These are phyloP conservation scores for Eurotiales sp. DNA, from an alignment of 2,329 filamentous ascomycete genomes.

Conservation along the genomic window DNA sequence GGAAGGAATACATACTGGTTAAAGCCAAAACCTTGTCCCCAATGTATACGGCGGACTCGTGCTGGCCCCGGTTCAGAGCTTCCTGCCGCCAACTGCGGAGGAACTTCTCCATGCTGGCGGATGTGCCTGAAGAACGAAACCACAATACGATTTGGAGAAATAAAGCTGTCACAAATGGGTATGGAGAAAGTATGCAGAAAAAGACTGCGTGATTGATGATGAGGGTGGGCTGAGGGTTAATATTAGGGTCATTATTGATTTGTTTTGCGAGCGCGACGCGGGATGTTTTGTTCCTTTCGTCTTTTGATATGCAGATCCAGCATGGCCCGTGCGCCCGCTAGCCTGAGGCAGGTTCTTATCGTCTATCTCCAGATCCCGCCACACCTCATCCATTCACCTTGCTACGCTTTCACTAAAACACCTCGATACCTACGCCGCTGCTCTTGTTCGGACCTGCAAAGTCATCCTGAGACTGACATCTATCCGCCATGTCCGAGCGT, in stretches of 20 bases:
- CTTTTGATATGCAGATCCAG: constrained; percentile 5
- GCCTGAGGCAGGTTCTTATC: constrained; percentile 9
- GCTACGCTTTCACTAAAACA: neutral
- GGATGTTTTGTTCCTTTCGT: too few species aligned
- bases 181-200: neutral
- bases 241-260: too few species aligned
- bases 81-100: constrained; percentile 93
- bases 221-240: neutral
- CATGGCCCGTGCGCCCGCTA: constrained; percentile 1
- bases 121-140: neutral
- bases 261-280: constrained; percentile 11
- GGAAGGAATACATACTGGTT: constrained; percentile 61
- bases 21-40: constrained; percentile 94
- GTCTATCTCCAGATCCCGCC: neutral
- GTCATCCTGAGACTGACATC: neutral
- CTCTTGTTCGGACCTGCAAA: neutral
- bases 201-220: neutral
- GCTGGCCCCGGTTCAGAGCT: constrained; percentile 91
- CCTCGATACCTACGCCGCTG: neutral
- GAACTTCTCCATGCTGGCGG: constrained; percentile 74
- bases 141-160: neutral
- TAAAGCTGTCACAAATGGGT: neutral
- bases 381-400: neutral
- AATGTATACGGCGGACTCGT: constrained; percentile 94
- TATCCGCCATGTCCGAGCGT: constrained; percentile 70